A percentile compares a stretch with the other conserved stretches of the same genome.
phyloP scores from a whole-genome alignment of 2,329 filamentous ascomycete genomes.

The Sclerotinia glacialis region DNA sequence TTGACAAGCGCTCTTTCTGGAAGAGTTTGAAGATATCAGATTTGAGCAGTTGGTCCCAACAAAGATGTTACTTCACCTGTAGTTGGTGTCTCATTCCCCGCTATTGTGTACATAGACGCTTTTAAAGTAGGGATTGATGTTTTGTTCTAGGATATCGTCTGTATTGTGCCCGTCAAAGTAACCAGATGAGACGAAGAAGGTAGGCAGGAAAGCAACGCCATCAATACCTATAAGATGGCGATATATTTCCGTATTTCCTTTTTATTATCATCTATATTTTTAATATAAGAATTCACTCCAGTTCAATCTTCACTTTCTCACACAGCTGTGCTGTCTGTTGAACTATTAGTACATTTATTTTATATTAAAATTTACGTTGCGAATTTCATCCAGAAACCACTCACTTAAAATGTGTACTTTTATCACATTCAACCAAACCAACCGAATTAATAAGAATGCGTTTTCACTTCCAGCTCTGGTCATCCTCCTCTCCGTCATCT shows the following conservation, averaged over 20 bases:
- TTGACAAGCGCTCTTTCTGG: not conserved
- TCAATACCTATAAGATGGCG: conserved; percentile 25
- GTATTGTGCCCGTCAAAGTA: not conserved
- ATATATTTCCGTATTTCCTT: conserved; percentile 30
- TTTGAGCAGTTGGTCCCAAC: not conserved
- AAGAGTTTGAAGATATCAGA: conserved; percentile 1
- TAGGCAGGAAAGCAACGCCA: not conserved
- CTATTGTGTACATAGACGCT: not conserved
- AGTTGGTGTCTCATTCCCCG: conserved; percentile 13
- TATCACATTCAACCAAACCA: not conserved
- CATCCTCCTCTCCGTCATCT: conserved; percentile 32
- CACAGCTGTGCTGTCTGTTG: conserved; percentile 37
- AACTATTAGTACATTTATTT: conserved; percentile 30
- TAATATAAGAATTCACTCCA: not conserved
- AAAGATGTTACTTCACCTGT: not conserved
- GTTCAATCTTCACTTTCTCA: conserved; percentile 27
- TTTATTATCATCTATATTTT: conserved; percentile 21
- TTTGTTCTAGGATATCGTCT: not conserved
- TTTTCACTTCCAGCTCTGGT: conserved; percentile 38
- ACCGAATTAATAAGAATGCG: conserved; percentile 36
- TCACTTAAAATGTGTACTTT: not conserved
- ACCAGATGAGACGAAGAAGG: not conserved
- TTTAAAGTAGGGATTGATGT: not conserved
- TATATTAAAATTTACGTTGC: conserved; percentile 23
- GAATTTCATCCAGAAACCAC: not conserved